These are phyloP conservation scores for Rosa chinensis DNA, from an alignment of 306 rosid genomes.

Conservation along the genomic window DNA sequence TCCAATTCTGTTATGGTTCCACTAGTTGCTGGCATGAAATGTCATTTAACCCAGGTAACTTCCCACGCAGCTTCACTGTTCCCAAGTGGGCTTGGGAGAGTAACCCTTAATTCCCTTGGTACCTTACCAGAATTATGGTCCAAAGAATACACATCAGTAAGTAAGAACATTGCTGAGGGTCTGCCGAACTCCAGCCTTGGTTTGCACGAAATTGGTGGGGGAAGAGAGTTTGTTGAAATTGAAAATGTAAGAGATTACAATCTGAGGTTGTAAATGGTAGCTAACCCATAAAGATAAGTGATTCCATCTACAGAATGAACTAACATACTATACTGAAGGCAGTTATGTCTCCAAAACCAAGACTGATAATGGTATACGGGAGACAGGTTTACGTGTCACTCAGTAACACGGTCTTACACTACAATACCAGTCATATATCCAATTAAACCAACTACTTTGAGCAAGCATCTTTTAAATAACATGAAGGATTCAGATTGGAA, in stretches of 20 bases:
- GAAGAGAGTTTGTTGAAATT: background rate
- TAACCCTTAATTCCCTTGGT: too few relatives aligned
- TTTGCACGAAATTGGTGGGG: background rate
- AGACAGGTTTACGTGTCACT: background rate
- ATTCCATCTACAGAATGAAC: background rate
- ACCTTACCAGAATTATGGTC: too few relatives aligned
- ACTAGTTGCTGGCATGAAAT: too few relatives aligned
- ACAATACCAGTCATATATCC: background rate
- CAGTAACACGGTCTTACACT: background rate
- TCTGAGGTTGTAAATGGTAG: too few relatives aligned
- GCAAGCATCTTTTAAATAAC: background rate
- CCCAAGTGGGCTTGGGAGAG: too few relatives aligned
- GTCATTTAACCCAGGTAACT: too few relatives aligned
- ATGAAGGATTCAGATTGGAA: background rate
- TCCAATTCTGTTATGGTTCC: too few relatives aligned
- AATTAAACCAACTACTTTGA: background rate
- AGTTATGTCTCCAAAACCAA: background rate
- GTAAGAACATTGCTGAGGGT: too few relatives aligned
- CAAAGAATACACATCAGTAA: too few relatives aligned
- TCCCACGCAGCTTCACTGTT: too few relatives aligned
- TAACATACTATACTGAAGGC: background rate
- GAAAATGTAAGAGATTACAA: background rate
- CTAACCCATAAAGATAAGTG: background rate
- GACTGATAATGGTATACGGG: background rate
- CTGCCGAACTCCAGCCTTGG: background rate